phyloP scores from a whole-genome alignment of 805 yeast species.

The Kluyveromyces nonfermentans region DNA sequence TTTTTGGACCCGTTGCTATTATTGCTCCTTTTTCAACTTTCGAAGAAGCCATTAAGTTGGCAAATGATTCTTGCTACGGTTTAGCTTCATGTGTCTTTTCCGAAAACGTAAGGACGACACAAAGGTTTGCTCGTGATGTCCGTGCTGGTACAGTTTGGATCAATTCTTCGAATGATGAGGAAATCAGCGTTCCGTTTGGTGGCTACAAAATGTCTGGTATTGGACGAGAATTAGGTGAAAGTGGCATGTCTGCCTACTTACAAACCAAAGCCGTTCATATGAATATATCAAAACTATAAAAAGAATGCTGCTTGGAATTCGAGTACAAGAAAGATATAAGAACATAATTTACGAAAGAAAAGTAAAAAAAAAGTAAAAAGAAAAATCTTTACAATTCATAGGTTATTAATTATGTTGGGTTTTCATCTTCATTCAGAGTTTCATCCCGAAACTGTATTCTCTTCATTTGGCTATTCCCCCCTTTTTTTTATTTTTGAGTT shows the following conservation, averaged over 20 bases:
- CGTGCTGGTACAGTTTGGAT: conserved; percentile 65
- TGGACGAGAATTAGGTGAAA: conserved; percentile 74
- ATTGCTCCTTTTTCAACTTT: conserved; percentile 30
- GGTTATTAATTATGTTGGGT: no score
- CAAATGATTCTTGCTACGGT: conserved; percentile 34
- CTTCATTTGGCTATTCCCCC: not conserved
- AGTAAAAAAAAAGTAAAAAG: no score
- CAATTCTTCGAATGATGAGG: conserved; percentile 59
- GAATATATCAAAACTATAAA: conserved; percentile 9
- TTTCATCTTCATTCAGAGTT: no score
- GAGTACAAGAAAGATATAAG: no score
- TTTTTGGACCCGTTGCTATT: conserved; percentile 38
- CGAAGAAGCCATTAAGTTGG: conserved; percentile 33
- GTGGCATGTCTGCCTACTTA: conserved; percentile 60
- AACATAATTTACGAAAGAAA: no score
- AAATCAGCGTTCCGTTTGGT: conserved; percentile 64
- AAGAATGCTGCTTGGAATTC: no score
- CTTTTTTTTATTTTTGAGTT: not conserved
- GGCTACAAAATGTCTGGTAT: conserved; percentile 74
- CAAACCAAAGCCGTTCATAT: conserved; percentile 70
- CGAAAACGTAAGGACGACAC: conserved; percentile 52
- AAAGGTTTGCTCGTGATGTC: conserved; percentile 48
- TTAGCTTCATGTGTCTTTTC: conserved; percentile 53
- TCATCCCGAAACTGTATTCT: no score
- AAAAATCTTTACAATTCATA: no score